Conservation (phyloP, 1,284 basidiomycete genomes). For the Anthracocystis setariae region DNA sequence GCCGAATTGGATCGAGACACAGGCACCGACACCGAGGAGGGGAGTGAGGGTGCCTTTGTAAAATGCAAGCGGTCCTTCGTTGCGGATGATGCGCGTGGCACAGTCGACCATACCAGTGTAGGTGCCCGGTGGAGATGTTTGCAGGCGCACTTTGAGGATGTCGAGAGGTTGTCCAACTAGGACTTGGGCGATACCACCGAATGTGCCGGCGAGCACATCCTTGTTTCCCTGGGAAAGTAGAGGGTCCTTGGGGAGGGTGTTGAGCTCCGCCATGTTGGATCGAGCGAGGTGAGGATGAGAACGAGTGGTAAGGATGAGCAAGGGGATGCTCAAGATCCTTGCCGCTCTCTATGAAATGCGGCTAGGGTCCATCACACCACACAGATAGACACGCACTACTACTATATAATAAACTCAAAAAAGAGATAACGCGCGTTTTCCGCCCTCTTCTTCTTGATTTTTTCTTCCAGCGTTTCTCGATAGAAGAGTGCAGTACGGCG, state of each 20-base stretch:
- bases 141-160: constrained; percentile 94
- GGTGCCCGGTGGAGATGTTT: constrained; percentile 89
- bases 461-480: not conserved
- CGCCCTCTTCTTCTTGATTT: not conserved
- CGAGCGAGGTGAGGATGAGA: not conserved
- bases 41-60: constrained; percentile 98
- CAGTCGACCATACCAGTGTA: constrained; percentile 88
- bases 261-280: constrained; percentile 32
- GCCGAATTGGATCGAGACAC: constrained; percentile 96
- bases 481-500: too few species aligned
- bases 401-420: too few species aligned
- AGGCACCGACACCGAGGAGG: constrained; percentile 89
- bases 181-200: constrained; percentile 88
- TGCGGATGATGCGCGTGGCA: constrained; percentile 84
- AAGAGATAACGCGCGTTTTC: not conserved
- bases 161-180: constrained; percentile 95
- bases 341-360: not conserved
- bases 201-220: constrained; percentile 69
- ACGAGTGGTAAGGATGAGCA: not conserved
- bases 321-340: too few species aligned
- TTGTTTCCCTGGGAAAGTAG: constrained; percentile 44
- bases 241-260: constrained; percentile 32
- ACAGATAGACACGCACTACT: too few species aligned
- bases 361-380: constrained; percentile 11
- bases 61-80: constrained; percentile 92